Base-by-base conservation (phyloP, 495 filamentous ascomycete genomes). In the Penicillium riverlandense region DNA sequence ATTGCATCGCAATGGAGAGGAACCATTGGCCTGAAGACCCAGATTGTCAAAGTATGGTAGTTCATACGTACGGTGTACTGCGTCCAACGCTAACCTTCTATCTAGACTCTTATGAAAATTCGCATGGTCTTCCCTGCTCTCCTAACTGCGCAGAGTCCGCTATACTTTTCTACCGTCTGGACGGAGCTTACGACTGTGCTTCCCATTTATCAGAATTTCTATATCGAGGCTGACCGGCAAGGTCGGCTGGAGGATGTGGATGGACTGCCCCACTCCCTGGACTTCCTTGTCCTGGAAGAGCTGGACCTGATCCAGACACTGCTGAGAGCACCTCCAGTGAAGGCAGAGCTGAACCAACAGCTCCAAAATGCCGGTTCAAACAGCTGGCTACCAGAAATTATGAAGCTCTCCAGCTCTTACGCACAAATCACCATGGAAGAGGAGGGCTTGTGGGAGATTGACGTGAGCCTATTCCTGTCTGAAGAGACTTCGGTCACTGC, bases 401-500 rank as follows among this genome's bases (percentile, higher is more conserved):
- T 94, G 76, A 82, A 84, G 58, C 67, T 95, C 16, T 75, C 85
- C n/a, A 77, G 85, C 6, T 79, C 82, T 2, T 95, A 94, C 60
- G 82, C 88, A n/a, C 88, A 94, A 49, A 94, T 98, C 49, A 87
- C 88, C 4, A 81, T 77, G 10, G 92, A 98, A 58, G 94, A 97
- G 56, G 87, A 94, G 62, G 87, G 85, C 7, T 68, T 98, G 27
- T 98, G 92, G 92, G 88, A 97, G 44, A 83, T 96, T 45, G 92
- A 98, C 63, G 81, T 95, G 42, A 97, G 94, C 38, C 75, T 97
- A 1, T 98, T 94, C 64, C 74, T 98, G 27, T 89, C 89, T 0
- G 92, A 98, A 56, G 92, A 98, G 63, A 91, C 87, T 2, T 88
- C 88, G 10, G 83, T 96, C 38, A 95, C 89, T n/a, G 85, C 90